Evolutionary conservation across 139 green algal genomes (phyloP).

Genomic region (Diplosphaera chodatii): DNA sequence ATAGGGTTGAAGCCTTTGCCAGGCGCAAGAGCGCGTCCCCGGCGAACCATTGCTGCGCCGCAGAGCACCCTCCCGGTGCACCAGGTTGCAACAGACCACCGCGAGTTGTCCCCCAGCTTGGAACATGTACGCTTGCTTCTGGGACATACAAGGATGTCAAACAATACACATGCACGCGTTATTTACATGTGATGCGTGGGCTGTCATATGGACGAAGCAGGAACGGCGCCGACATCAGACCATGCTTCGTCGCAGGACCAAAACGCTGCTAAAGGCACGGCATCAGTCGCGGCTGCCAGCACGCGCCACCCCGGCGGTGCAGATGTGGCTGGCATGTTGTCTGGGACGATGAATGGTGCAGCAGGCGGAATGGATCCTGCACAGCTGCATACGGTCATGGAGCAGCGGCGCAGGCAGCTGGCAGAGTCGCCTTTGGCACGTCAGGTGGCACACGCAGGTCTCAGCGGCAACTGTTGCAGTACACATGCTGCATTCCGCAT

Average conservation of each 20-base stretch:
- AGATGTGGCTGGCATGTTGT: neutral
- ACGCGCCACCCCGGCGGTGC: neutral
- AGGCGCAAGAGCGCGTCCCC: neutral
- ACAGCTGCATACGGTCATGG: neutral
- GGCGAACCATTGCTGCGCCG: neutral
- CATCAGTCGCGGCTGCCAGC: too few species aligned
- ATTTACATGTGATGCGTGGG: too few species aligned
- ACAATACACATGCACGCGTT: too few species aligned
- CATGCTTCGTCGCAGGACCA: neutral
- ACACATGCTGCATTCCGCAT: too few species aligned
- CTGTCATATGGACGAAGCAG: too few species aligned
- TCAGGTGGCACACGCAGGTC: neutral
- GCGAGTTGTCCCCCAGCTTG: too few species aligned
- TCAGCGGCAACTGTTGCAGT: too few species aligned
- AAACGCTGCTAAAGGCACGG: neutral
- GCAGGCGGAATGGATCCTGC: neutral
- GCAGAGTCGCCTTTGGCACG: neutral
- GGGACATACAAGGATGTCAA: too few species aligned
- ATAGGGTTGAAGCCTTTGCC: neutral
- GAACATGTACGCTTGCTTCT: too few species aligned
- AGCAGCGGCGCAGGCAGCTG: neutral
- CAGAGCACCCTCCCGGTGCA: neutral
- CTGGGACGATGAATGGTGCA: neutral
- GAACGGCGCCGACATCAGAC: too few species aligned
- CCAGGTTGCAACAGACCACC: too few species aligned